Conservation (phyloP, 345 rosid genomes). For the Atalantia buxifolia region DNA sequence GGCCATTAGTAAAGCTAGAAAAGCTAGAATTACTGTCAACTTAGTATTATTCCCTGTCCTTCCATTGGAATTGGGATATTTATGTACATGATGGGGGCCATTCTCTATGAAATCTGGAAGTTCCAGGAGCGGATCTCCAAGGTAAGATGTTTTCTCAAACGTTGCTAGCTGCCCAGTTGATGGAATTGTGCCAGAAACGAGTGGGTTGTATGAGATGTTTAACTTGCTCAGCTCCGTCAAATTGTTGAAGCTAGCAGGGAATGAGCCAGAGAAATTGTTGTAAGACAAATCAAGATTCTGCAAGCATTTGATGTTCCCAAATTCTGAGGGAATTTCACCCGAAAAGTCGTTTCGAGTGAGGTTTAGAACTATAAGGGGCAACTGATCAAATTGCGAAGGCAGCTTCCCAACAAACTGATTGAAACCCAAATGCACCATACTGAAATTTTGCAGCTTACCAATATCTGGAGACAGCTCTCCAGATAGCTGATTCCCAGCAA, state of each 20-base stretch:
- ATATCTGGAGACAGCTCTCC: slow-evolving; percentile 64
- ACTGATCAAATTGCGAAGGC: slow-evolving; percentile 51
- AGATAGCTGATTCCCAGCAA: slow-evolving; percentile 63
- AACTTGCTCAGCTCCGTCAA: slow-evolving; percentile 69
- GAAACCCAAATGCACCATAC: slow-evolving; percentile 68
- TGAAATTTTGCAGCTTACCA: slow-evolving; percentile 57
- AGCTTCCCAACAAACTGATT: slow-evolving; percentile 54
- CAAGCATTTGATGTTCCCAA: slow-evolving; percentile 61
- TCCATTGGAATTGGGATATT: neutral
- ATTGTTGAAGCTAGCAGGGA: slow-evolving; percentile 57
- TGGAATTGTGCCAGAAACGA: slow-evolving; percentile 65
- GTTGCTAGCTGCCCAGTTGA: slow-evolving; percentile 75
- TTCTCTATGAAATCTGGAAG: slow-evolving; percentile 52
- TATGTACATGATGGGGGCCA: neutral
- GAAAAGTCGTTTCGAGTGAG: slow-evolving; percentile 55
- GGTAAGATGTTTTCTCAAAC: slow-evolving; percentile 63
- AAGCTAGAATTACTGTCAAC: slow-evolving; percentile 30
- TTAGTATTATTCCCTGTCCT: slow-evolving; percentile 27
- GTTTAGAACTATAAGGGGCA: slow-evolving; percentile 79
- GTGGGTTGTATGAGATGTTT: slow-evolving; percentile 80
- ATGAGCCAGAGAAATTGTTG: slow-evolving; percentile 79
- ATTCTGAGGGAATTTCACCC: slow-evolving; percentile 62
- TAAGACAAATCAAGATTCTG: slow-evolving; percentile 76
- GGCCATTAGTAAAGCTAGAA: slow-evolving; percentile 35
- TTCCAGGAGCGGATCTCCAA: slow-evolving; percentile 63